These are phyloP conservation scores for Aspergillus ellipticus DNA, from an alignment of 495 filamentous ascomycete species.

Conservation along the genomic window DNA sequence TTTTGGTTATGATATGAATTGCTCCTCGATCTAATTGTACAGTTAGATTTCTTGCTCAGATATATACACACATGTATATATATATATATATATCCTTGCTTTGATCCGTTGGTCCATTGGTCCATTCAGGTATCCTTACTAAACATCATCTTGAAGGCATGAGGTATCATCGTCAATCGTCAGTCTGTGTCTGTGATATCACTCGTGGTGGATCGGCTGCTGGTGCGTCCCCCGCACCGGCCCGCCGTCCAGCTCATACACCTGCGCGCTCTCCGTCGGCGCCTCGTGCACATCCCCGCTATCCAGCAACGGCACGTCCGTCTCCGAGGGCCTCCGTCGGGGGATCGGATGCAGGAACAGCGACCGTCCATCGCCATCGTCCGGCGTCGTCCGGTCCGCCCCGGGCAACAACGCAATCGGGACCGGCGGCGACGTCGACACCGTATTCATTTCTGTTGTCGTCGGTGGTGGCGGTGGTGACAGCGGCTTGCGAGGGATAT, in stretches of 20 bases:
- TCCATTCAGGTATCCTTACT: background rate
- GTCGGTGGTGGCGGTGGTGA: background rate
- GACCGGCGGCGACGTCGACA: constrained; percentile 1
- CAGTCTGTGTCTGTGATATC: background rate
- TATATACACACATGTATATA: too few relatives aligned
- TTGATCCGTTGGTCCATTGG: too few relatives aligned
- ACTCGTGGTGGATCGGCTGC: constrained; percentile 16
- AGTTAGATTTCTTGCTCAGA: background rate
- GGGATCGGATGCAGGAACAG: constrained; percentile 9
- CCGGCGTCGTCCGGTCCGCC: background rate
- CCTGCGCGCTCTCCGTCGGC: constrained; percentile 2
- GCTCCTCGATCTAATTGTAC: background rate
- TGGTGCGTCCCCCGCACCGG: constrained; percentile 17
- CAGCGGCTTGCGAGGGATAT: background rate
- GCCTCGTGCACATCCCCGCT: constrained; percentile 21
- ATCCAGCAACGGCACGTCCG: constrained; percentile 24
- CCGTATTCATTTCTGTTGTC: background rate
- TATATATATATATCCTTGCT: too few relatives aligned
- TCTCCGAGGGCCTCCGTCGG: constrained; percentile 11
- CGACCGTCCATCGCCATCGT: background rate
- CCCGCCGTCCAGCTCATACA: constrained; percentile 24
- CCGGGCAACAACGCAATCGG: constrained; percentile 6
- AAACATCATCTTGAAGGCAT: background rate
- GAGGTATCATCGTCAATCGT: constrained; percentile 5
- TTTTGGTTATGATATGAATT: background rate